These are phyloP conservation scores for Vanderwaltozyma tropicalis DNA, from an alignment of 805 yeast genomes.

Conservation along the genomic window DNA sequence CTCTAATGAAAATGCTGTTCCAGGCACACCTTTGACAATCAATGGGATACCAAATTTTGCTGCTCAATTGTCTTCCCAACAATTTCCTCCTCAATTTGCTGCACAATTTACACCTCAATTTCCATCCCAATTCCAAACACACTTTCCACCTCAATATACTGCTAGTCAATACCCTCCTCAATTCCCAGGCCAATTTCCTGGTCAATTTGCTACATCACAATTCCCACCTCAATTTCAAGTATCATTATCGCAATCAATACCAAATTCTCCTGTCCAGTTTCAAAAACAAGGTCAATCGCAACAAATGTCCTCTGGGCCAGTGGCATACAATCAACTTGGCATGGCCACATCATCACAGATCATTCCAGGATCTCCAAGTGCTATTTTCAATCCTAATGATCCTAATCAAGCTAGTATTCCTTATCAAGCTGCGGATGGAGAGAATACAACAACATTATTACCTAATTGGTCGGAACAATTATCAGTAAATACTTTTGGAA, in stretches of 20 bases:
- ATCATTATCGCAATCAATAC: too few species aligned
- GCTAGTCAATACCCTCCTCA: background rate
- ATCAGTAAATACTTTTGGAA: constrained; percentile 11
- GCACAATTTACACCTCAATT: background rate
- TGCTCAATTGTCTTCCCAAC: background rate
- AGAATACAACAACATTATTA: background rate
- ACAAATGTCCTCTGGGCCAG: too few species aligned
- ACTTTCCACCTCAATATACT: background rate
- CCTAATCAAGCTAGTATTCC: background rate
- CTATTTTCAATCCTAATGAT: background rate
- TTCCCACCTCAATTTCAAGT: background rate
- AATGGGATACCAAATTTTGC: background rate
- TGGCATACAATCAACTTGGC: too few species aligned
- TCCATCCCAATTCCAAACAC: background rate
- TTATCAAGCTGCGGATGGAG: background rate
- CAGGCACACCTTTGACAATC: background rate
- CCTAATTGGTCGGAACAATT: constrained; percentile 12
- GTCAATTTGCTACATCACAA: background rate
- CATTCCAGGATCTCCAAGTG: background rate
- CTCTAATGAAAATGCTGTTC: constrained; percentile 3
- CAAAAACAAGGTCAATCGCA: background rate
- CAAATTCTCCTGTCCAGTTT: too few species aligned
- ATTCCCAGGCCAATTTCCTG: constrained; percentile 1
- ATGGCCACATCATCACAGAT: too few species aligned
- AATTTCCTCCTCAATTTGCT: background rate